Evolutionary conservation across 306 rosid genomes (phyloP), one percentile per base, ranked within the genome.

Genomic region (Prunus fruticosa): DNA sequence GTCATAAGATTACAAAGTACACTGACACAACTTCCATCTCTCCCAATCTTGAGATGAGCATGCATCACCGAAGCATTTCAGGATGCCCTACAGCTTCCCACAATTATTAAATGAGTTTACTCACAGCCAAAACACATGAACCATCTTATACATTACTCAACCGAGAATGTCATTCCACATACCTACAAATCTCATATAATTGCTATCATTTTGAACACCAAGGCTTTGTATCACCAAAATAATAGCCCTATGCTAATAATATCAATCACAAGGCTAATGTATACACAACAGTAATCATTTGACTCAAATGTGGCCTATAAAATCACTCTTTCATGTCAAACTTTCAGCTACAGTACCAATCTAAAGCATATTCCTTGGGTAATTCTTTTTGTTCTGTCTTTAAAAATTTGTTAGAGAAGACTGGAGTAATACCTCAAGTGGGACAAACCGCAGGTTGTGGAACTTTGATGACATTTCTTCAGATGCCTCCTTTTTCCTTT

Each of bases 391-490:
- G 27, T 20, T 27, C 51, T 19, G 15, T 41, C 46, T 18, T 46
- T 27, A 69, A 30, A 43, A 5, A 76, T 14, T 6, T 56, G 54
- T 61, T 23, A 72, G 57, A 2, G 15, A 11, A 47, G 22, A 58
- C 60, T 46, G 22, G 13, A 63, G 84, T 74, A 76, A 74, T 88
- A 93, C 98, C 97, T 86, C 89, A 30, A 93, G 92, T 25, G 90
- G 84, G 82, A 93, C 88, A 78, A 93, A 93, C 72, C 96, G 93
- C 87, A 91, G 84, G 81, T 88, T 86, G 14, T 79, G 81, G 78
- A 93, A 93, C 77, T 75, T 88, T 62, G 89, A 80, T 15, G 91
- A 86, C 64, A 87, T 82, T 52, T 91, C 98, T 69, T 87, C 89
- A 28, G 66, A 61, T 62, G 89, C 58, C 83, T 86, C 93, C 82